Evolutionary conservation across 2,329 filamentous ascomycete genomes (phyloP).

Genomic region (Fonsecaea erecta): DNA sequence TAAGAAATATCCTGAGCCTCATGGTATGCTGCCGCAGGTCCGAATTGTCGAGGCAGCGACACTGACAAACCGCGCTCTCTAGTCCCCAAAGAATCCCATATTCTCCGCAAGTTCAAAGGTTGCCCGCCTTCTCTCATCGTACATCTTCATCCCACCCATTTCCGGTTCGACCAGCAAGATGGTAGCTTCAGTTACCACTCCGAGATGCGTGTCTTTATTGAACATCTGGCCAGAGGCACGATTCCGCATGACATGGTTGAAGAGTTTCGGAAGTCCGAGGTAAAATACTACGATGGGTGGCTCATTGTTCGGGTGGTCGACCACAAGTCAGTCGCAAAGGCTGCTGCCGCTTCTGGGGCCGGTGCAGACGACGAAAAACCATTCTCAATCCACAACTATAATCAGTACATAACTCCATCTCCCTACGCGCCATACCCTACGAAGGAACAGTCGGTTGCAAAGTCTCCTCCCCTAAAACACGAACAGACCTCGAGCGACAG

Average conservation of each 20-base stretch:
- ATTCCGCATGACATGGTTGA: slow-evolving; percentile 88
- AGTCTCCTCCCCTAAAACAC: slow-evolving; percentile 35
- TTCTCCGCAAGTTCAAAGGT: slow-evolving; percentile 78
- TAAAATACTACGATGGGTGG: slow-evolving; percentile 89
- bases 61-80: slow-evolving; percentile 20
- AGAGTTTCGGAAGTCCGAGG: slow-evolving; percentile 71
- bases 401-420: slow-evolving; percentile 86
- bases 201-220: slow-evolving; percentile 80
- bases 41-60: neutral
- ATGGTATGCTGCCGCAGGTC: slow-evolving; percentile 45
- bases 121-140: slow-evolving; percentile 81
- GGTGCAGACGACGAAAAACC: slow-evolving; percentile 66
- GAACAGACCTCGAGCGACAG: slow-evolving; percentile 26
- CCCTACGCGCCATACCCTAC: slow-evolving; percentile 76
- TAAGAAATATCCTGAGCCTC: slow-evolving; percentile 52
- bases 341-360: slow-evolving; percentile 61
- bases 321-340: slow-evolving; percentile 70
- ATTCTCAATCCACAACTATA: slow-evolving; percentile 92
- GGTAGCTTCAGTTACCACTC: slow-evolving; percentile 91
- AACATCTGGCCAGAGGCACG: slow-evolving; percentile 75
- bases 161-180: slow-evolving; percentile 91
- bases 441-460: slow-evolving; percentile 49
- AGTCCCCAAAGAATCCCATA: slow-evolving; percentile 77
- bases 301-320: slow-evolving; percentile 94
- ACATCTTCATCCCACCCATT: slow-evolving; percentile 83